These are phyloP conservation scores for Puccinia horiana DNA, from an alignment of 1,284 basidiomycete species.

Conservation along the genomic window DNA sequence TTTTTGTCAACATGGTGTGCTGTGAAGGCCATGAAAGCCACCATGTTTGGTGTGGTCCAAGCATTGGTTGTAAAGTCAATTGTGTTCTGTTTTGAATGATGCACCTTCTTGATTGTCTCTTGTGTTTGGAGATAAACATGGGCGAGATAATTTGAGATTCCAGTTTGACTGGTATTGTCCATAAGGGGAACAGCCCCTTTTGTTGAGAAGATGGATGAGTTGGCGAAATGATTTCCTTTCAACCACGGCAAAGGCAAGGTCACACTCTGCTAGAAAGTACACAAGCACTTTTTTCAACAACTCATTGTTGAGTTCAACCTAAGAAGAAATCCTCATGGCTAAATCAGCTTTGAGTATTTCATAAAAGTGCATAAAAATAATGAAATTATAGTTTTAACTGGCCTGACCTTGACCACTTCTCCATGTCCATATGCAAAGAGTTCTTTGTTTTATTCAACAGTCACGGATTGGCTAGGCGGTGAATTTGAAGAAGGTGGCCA, in stretches of 20 bases:
- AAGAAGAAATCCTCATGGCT: neutral
- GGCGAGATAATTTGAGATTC: neutral
- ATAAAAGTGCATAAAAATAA: neutral
- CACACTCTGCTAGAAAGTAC: conserved; percentile 6
- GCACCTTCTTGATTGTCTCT: neutral
- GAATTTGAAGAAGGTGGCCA: neutral
- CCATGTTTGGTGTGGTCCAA: conserved; percentile 20
- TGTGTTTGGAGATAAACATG: neutral
- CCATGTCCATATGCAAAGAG: neutral
- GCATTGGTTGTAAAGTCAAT: neutral
- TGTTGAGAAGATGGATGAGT: neutral
- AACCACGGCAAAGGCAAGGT: neutral
- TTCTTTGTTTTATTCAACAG: neutral
- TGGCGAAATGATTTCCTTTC: neutral
- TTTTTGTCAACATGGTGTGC: conserved; percentile 5
- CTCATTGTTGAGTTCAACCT: neutral
- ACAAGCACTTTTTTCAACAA: conserved; percentile 5
- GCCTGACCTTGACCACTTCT: neutral
- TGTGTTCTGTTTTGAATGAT: neutral
- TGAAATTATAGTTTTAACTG: neutral
- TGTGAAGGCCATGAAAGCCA: conserved; percentile 18
- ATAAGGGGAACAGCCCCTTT: neutral
- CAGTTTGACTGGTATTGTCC: neutral
- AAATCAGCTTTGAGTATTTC: neutral
- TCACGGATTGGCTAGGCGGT: neutral